These are phyloP conservation scores for Curvularia sp. DNA, from an alignment of 2,329 filamentous ascomycete species.

Conservation along the genomic window DNA sequence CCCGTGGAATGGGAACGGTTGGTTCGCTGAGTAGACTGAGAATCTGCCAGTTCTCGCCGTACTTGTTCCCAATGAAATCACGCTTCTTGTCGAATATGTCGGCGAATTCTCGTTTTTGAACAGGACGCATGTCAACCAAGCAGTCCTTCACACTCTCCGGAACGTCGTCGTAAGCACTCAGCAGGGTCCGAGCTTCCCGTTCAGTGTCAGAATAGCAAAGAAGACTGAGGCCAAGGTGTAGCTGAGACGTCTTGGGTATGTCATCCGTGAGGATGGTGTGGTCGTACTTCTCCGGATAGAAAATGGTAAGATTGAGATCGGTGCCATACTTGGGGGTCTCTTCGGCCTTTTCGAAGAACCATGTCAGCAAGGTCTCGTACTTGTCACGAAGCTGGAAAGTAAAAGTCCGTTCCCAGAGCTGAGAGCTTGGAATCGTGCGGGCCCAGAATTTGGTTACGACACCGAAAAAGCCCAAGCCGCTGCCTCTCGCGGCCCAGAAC, in stretches of 20 bases:
- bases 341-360: slow-evolving; percentile 9
- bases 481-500: slow-evolving; percentile 49
- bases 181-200: background rate
- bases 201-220: background rate
- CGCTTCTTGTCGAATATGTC: slow-evolving; percentile 3
- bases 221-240: slow-evolving; percentile 1
- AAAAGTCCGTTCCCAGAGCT: slow-evolving; percentile 6
- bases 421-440: slow-evolving; percentile 18
- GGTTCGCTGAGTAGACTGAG: background rate
- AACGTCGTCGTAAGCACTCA: slow-evolving; percentile 4
- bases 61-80: slow-evolving; percentile 2
- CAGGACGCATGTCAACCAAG: background rate
- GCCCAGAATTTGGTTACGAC: slow-evolving; percentile 26
- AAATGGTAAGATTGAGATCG: slow-evolving; percentile 7
- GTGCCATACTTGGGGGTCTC: slow-evolving; percentile 6
- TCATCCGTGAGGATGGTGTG: background rate
- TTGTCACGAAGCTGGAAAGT: slow-evolving; percentile 4
- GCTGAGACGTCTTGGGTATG: background rate
- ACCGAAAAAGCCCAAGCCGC: slow-evolving; percentile 40
- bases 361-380: slow-evolving; percentile 7
- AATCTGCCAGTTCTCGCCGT: slow-evolving; percentile 2
- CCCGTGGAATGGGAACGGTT: slow-evolving; percentile 1
- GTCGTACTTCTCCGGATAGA: slow-evolving; percentile 7
- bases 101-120: background rate
- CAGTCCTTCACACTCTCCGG: slow-evolving; percentile 1